phyloP scores from a whole-genome alignment of 345 rosid genomes.

The Brassica napus region DNA sequence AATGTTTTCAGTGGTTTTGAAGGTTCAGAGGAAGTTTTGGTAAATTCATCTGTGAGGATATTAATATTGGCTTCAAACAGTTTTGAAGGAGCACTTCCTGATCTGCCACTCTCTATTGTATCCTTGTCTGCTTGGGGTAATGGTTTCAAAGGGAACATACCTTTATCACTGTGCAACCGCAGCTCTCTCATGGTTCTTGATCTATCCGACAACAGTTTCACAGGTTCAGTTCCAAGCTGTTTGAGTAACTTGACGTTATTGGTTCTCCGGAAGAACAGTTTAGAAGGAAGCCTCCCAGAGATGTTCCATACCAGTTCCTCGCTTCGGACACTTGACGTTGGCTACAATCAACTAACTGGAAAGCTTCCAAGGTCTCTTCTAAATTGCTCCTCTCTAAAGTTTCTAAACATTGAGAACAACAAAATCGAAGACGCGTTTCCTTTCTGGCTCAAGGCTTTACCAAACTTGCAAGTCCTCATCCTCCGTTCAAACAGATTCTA shows the following conservation, averaged over 20 bases:
- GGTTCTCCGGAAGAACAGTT: background rate
- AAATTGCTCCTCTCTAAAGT: background rate
- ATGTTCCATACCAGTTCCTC: background rate
- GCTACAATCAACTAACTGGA: background rate
- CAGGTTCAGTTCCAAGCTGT: background rate
- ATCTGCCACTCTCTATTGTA: background rate
- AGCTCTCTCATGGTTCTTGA: slow-evolving; percentile 1
- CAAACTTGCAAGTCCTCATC: background rate
- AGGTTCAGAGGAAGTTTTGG: background rate
- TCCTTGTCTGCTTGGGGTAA: background rate
- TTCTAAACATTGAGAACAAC: background rate
- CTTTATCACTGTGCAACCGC: background rate
- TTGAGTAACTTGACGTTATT: background rate
- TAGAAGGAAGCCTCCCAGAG: background rate
- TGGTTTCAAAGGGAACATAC: background rate
- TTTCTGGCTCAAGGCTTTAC: slow-evolving; percentile 20
- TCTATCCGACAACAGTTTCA: background rate
- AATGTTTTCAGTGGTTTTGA: background rate
- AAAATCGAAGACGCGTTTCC: background rate
- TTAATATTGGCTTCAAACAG: background rate
- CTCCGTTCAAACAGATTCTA: background rate
- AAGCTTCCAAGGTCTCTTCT: background rate
- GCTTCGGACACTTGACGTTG: background rate
- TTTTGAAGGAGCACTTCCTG: slow-evolving; percentile 3
- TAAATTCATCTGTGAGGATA: background rate